Base-by-base conservation (phyloP, 2,329 filamentous ascomycete species). In the Aureobasidium leucospermi region DNA sequence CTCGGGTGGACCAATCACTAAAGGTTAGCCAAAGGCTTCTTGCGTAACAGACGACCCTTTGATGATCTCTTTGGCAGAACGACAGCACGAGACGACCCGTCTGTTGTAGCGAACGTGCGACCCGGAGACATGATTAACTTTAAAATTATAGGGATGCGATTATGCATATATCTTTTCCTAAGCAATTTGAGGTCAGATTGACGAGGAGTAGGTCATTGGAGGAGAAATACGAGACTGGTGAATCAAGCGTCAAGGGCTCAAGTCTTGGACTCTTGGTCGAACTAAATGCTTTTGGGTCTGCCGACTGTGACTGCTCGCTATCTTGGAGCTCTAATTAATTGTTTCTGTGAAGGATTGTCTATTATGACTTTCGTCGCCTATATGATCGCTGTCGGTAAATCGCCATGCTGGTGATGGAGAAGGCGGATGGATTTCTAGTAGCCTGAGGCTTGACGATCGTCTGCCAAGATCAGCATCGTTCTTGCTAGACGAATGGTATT, bases 401-500 rank as follows among this genome's bases (percentile, higher is more conserved):
- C 23, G 23, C 3, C 23, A 23, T 23, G 23, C 23, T 23, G 23
- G 23, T 23, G 23, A 23, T 23, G 23, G 23, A 23, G 23, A 23
- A 23, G 23, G 23, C 23, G 23, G 23, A 23, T 23, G 23, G 23
- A 23, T 23, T 23, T 23, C 19, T 56, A 58, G 55, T 58, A 58
- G 9, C 43, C 43, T 13, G 55, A 47, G 39, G 55, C 28, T 41
- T 58, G 55, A 34, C 55, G 43, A 29, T 58, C 55, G 15, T 58
- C 55, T 58, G 8, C 9, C 7, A 15, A 23, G 2, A 23, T 55
- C 8, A 55, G 38, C 28, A 34, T 32, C 39, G 6, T 34, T 43
- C 38, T 42, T 23, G 16, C 4, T 2, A 11, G 8, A 29, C 6
- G 6, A 28, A 4, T 4, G 10, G 43, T 15, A 3, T 7, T 4